A percentile compares a stretch with the other conserved stretches of the same genome.
Conservation (phyloP, 2,329 filamentous ascomycete genomes). For the Aspergillus clavatus region DNA sequence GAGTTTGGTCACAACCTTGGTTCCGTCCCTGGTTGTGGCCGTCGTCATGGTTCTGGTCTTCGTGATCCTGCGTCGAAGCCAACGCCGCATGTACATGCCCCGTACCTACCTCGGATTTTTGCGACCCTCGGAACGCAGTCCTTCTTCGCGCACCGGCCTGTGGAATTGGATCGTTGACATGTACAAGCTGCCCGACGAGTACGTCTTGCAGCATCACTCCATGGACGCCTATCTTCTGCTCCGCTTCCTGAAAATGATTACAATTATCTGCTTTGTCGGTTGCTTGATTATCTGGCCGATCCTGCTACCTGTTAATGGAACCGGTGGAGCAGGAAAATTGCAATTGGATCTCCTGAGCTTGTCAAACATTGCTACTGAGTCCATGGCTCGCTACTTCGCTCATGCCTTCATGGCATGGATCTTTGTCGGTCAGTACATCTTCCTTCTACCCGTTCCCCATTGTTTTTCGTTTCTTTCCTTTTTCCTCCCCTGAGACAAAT, state of each 20-base stretch:
- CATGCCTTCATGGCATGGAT: slow-evolving; percentile 76
- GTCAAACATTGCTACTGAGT: slow-evolving; percentile 60
- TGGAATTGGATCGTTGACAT: slow-evolving; percentile 66
- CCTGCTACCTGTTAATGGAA: slow-evolving; percentile 82
- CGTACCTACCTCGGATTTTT: slow-evolving; percentile 53
- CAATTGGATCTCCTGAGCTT: slow-evolving; percentile 78
- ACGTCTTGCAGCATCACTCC: slow-evolving; percentile 82
- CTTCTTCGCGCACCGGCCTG: slow-evolving; percentile 55
- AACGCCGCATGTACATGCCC: slow-evolving; percentile 51
- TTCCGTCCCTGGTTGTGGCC: slow-evolving; percentile 43
- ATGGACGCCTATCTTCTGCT: slow-evolving; percentile 89
- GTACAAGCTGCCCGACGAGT: slow-evolving; percentile 66
- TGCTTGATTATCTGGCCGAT: slow-evolving; percentile 82
- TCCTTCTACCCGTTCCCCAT: too few relatives aligned
- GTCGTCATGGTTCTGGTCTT: slow-evolving; percentile 47
- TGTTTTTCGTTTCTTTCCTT: too few relatives aligned
- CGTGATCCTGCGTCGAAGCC: slow-evolving; percentile 46
- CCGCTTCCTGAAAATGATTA: slow-evolving; percentile 75
- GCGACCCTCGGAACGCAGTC: slow-evolving; percentile 52
- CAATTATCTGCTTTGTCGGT: slow-evolving; percentile 76
- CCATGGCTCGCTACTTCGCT: slow-evolving; percentile 69
- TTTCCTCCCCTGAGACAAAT: too few relatives aligned
- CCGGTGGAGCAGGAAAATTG: slow-evolving; percentile 59
- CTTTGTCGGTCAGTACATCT: slow-evolving; percentile 64
- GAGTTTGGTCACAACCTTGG: slow-evolving; percentile 46